Evolutionary conservation across 345 rosid genomes (phyloP).

Genomic region (Eutrema yunnanense): DNA sequence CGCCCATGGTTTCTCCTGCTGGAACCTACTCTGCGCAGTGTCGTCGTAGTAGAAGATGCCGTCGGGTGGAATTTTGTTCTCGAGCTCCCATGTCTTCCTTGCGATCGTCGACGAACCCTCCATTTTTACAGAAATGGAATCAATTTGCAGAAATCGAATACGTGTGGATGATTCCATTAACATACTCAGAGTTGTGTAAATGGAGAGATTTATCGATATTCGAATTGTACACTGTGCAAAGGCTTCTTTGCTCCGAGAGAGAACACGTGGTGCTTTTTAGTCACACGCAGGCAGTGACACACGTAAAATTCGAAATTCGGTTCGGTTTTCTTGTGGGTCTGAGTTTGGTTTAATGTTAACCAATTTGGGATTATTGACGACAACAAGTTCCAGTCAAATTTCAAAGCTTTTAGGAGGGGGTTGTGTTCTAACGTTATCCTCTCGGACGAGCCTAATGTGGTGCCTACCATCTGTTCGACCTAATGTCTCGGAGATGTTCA

Average conservation of each 20-base stretch:
- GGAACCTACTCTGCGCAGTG: slow-evolving; percentile 9
- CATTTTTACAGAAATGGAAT: neutral
- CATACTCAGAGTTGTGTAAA: neutral
- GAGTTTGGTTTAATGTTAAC: neutral
- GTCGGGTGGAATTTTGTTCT: slow-evolving; percentile 80
- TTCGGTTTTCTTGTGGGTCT: neutral
- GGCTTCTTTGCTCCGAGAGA: neutral
- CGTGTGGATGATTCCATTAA: neutral
- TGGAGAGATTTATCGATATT: neutral
- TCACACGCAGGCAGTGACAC: neutral
- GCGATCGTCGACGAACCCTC: slow-evolving; percentile 55
- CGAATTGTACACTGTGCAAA: neutral
- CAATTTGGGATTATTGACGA: too few relatives aligned
- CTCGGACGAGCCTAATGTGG: too few relatives aligned
- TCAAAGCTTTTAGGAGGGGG: too few relatives aligned
- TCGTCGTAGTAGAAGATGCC: slow-evolving; percentile 67
- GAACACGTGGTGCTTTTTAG: neutral
- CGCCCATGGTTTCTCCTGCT: slow-evolving; percentile 93
- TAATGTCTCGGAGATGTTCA: too few relatives aligned
- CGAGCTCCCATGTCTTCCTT: slow-evolving; percentile 96
- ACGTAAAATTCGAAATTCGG: neutral
- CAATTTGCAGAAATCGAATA: neutral
- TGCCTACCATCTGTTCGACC: too few relatives aligned
- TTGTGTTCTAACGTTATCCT: too few relatives aligned
- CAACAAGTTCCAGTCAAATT: too few relatives aligned